These are phyloP conservation scores for Hypoxylon sp. DNA, from an alignment of 2,329 filamentous ascomycete species.

Conservation along the genomic window DNA sequence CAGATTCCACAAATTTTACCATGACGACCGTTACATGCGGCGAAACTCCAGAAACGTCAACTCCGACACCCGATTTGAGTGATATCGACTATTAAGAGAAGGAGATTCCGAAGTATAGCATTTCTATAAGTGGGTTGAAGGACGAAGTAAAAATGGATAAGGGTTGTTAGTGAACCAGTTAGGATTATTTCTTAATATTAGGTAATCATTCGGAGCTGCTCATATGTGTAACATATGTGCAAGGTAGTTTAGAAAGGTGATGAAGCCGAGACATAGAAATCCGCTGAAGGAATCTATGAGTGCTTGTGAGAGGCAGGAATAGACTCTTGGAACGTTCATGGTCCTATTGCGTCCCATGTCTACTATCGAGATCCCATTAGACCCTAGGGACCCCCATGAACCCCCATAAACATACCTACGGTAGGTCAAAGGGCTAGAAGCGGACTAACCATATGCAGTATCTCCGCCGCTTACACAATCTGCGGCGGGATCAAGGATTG, in stretches of 20 bases:
- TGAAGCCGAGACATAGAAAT: neutral
- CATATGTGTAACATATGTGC: neutral
- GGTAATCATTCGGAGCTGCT: neutral
- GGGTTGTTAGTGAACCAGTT: neutral
- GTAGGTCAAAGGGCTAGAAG: slow-evolving; percentile 7
- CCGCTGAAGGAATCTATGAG: neutral
- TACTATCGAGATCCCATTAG: neutral
- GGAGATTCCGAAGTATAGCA: slow-evolving; percentile 7
- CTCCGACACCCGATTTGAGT: slow-evolving; percentile 29
- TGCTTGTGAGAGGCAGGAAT: neutral
- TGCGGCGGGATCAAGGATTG: slow-evolving; percentile 15
- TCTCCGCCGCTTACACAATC: slow-evolving; percentile 32
- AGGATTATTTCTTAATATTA: neutral
- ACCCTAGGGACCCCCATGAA: too few species aligned
- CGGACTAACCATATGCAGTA: slow-evolving; percentile 41
- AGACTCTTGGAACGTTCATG: neutral
- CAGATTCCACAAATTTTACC: slow-evolving; percentile 72
- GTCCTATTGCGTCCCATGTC: neutral
- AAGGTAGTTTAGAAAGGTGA: neutral
- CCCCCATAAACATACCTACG: neutral
- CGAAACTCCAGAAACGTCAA: slow-evolving; percentile 30
- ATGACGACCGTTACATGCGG: slow-evolving; percentile 43
- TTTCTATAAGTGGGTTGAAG: slow-evolving; percentile 5
- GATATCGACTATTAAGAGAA: slow-evolving; percentile 8
- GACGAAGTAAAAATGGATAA: neutral